These are phyloP conservation scores for Metschnikowia gruessii DNA, from an alignment of 805 yeast genomes.

Conservation along the genomic window DNA sequence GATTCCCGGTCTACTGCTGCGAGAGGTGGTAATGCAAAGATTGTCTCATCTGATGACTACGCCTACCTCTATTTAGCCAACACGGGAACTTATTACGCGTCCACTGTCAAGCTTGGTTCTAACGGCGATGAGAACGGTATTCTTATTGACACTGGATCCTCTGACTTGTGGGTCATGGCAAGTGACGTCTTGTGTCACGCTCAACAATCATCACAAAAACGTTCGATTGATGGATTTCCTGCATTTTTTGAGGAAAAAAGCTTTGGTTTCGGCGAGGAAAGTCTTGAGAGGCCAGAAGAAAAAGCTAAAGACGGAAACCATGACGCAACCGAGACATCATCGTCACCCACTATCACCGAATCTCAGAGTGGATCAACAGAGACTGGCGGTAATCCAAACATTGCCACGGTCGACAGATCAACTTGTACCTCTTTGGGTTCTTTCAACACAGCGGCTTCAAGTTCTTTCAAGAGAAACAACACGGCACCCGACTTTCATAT, in stretches of 20 bases:
- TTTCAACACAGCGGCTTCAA: background rate
- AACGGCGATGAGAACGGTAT: conserved; percentile 24
- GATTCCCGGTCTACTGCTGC: too few species aligned
- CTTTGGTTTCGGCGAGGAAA: background rate
- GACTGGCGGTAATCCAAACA: background rate
- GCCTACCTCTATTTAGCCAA: too few species aligned
- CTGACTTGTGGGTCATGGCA: conserved; percentile 42
- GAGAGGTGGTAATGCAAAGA: too few species aligned
- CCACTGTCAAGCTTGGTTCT: conserved; percentile 15
- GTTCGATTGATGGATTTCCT: background rate
- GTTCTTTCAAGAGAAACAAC: background rate
- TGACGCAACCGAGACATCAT: too few species aligned
- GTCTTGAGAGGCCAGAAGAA: background rate
- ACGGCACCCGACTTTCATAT: conserved; percentile 35
- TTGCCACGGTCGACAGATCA: background rate
- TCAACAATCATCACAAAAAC: too few species aligned
- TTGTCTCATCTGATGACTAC: too few species aligned
- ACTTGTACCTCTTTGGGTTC: background rate
- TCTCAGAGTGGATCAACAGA: background rate
- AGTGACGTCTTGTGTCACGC: conserved; percentile 1
- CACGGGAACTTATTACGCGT: too few species aligned
- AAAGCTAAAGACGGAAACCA: background rate
- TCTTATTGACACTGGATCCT: conserved; percentile 20
- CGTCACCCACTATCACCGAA: too few species aligned
- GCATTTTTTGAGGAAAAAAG: conserved; percentile 3